A percentile compares a stretch with the other conserved stretches of the same genome.
Conservation (phyloP, 2,329 filamentous ascomycete genomes). For the Pleoardoris graminearum region DNA sequence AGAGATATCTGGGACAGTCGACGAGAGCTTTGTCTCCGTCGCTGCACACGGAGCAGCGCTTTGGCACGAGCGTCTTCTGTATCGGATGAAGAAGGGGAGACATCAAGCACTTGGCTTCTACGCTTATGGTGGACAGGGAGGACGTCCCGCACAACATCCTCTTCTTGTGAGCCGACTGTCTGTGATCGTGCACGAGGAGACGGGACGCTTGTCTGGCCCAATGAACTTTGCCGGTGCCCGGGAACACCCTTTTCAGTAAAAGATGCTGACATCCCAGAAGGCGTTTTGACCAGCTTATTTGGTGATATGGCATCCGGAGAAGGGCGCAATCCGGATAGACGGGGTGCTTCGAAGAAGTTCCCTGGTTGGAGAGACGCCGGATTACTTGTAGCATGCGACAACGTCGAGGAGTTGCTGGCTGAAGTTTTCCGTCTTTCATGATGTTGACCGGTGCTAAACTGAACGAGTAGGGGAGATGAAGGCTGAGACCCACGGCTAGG, state of each 20-base stretch:
- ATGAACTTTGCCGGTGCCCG: slow-evolving; percentile 39
- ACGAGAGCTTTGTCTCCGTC: slow-evolving; percentile 92
- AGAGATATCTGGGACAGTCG: slow-evolving; percentile 89
- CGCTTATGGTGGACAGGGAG: slow-evolving; percentile 76
- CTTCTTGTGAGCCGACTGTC: slow-evolving; percentile 92
- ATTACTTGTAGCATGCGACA: slow-evolving; percentile 75
- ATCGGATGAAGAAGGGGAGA: slow-evolving; percentile 96
- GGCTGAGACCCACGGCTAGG: slow-evolving; percentile 83
- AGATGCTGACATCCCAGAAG: slow-evolving; percentile 52
- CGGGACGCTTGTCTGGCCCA: slow-evolving; percentile 41
- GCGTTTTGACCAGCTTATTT: slow-evolving; percentile 51
- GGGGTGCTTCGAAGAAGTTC: slow-evolving; percentile 72
- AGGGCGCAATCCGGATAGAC: slow-evolving; percentile 57
- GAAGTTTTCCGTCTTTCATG: slow-evolving; percentile 89
- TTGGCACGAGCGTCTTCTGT: slow-evolving; percentile 94
- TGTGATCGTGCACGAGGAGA: slow-evolving; percentile 76
- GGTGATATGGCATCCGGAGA: slow-evolving; percentile 60
- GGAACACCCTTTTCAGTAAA: slow-evolving; percentile 48
- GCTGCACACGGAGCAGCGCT: slow-evolving; percentile 86
- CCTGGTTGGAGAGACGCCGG: slow-evolving; percentile 67
- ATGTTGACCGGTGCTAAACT: slow-evolving; percentile 84
- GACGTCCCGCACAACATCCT: slow-evolving; percentile 73
- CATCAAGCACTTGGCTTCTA: slow-evolving; percentile 90
- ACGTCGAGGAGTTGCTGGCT: slow-evolving; percentile 74
- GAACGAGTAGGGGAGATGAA: slow-evolving; percentile 90